Evolutionary conservation across 805 yeast species (phyloP).

Genomic region (Yarrowia bubula): DNA sequence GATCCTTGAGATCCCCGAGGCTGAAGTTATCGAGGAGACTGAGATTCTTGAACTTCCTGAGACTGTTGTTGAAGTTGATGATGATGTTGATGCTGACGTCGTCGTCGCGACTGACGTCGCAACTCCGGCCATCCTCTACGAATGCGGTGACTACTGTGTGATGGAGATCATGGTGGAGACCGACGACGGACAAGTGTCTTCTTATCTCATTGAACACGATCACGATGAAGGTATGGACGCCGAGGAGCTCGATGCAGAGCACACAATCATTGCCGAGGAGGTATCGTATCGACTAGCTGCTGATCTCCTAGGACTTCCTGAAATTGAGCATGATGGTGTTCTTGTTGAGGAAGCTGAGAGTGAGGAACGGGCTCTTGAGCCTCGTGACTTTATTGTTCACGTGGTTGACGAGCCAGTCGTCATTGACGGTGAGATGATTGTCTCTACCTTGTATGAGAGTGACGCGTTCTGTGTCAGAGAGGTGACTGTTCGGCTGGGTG

Average conservation of each 20-base stretch:
- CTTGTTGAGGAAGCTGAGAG: not conserved
- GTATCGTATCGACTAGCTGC: conserved; percentile 1
- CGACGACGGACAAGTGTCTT: conserved; percentile 4
- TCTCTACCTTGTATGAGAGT: conserved; percentile 7
- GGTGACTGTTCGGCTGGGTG: conserved; percentile 10
- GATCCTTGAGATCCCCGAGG: not conserved
- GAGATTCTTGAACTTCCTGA: not conserved
- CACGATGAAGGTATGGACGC: conserved; percentile 22
- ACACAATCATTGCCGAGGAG: not conserved
- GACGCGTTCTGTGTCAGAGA: conserved; percentile 6
- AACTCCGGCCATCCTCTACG: conserved; percentile 16
- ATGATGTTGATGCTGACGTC: not conserved
- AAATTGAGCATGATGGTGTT: not conserved
- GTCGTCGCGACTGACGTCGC: not conserved
- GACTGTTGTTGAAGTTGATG: too few species aligned
- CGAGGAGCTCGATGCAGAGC: conserved; percentile 6
- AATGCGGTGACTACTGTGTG: not conserved
- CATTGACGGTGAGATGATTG: conserved; percentile 5
- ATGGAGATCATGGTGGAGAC: conserved; percentile 3
- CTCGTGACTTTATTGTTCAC: not conserved
- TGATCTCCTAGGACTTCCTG: not conserved
- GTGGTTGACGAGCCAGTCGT: not conserved
- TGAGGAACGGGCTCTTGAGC: not conserved
- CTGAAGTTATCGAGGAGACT: not conserved
- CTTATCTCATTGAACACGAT: conserved; percentile 8